A percentile compares a stretch with the other conserved stretches of the same genome.
Evolutionary conservation across 2,329 filamentous ascomycete genomes (phyloP).

Genomic region (Fonsecaea pedrosoi): DNA sequence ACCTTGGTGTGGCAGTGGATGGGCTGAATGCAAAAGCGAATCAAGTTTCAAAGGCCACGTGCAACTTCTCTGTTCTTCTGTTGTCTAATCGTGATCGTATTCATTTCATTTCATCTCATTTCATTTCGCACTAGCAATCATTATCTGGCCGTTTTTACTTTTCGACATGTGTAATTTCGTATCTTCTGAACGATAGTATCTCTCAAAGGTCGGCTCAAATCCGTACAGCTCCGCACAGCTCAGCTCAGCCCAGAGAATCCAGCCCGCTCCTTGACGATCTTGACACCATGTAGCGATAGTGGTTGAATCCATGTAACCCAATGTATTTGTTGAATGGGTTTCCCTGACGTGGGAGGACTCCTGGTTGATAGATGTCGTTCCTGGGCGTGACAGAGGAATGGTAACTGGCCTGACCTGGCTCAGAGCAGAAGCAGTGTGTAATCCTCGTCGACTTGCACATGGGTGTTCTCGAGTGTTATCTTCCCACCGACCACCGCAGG

Average conservation of each 20-base stretch:
- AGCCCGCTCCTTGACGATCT: not conserved
- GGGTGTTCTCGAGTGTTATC: conserved; percentile 28
- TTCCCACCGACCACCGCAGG: conserved; percentile 37
- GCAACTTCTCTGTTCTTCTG: too few species aligned
- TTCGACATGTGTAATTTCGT: too few species aligned
- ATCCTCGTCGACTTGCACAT: conserved; percentile 31
- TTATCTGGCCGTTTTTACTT: too few species aligned
- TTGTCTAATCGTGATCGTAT: too few species aligned
- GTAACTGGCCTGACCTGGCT: not conserved
- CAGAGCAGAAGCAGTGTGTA: conserved; percentile 33
- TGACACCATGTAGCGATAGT: not conserved
- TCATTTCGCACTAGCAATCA: too few species aligned
- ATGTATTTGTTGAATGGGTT: not conserved
- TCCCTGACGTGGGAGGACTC: not conserved
- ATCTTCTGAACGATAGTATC: too few species aligned
- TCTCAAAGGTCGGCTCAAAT: too few species aligned
- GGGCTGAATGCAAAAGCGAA: too few species aligned
- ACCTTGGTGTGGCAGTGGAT: too few species aligned
- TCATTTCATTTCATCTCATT: too few species aligned
- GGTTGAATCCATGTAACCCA: not conserved
- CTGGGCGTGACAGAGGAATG: not conserved
- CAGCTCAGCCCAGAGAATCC: not conserved
- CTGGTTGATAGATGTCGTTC: not conserved
- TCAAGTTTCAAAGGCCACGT: too few species aligned
- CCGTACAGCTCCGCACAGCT: too few species aligned